phyloP scores from a whole-genome alignment of 1,284 basidiomycete species.

The Dichomitus squalens region DNA sequence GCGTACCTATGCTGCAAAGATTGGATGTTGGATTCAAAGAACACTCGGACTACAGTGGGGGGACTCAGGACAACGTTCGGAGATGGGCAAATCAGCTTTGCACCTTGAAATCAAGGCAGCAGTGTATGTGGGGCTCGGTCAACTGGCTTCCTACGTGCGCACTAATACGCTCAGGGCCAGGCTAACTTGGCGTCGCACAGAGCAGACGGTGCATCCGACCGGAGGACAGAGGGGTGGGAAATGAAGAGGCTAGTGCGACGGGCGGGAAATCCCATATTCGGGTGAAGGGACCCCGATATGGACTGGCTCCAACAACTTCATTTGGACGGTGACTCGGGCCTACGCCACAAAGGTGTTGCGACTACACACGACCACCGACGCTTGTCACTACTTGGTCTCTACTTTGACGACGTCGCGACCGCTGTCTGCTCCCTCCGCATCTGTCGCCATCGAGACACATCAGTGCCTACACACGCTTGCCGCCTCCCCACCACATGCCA shows the following conservation, averaged over 20 bases:
- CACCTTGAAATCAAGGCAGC: too few species aligned
- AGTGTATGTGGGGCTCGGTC: too few species aligned
- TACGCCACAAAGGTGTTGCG: background rate
- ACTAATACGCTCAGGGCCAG: too few species aligned
- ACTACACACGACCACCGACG: background rate
- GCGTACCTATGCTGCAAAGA: too few species aligned
- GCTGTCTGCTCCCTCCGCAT: background rate
- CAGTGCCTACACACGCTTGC: background rate
- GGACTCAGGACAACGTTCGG: too few species aligned
- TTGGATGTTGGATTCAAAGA: too few species aligned
- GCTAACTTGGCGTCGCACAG: too few species aligned
- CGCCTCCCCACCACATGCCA: background rate
- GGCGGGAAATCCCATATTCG: conserved; percentile 1
- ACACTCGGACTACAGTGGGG: too few species aligned
- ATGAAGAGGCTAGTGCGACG: background rate
- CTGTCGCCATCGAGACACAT: conserved; percentile 6
- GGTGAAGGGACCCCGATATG: background rate
- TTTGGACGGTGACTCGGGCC: background rate
- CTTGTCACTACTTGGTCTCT: background rate
- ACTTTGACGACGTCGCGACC: background rate
- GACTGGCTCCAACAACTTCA: background rate
- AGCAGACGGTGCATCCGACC: too few species aligned
- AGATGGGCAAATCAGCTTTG: too few species aligned
- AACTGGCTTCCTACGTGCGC: too few species aligned
- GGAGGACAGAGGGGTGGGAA: too few species aligned